Evolutionary conservation across 225 moss, liverwort and hornwort genomes (phyloP), one percentile per base, ranked within the genome.

Genomic region (Polytrichum commune): DNA sequence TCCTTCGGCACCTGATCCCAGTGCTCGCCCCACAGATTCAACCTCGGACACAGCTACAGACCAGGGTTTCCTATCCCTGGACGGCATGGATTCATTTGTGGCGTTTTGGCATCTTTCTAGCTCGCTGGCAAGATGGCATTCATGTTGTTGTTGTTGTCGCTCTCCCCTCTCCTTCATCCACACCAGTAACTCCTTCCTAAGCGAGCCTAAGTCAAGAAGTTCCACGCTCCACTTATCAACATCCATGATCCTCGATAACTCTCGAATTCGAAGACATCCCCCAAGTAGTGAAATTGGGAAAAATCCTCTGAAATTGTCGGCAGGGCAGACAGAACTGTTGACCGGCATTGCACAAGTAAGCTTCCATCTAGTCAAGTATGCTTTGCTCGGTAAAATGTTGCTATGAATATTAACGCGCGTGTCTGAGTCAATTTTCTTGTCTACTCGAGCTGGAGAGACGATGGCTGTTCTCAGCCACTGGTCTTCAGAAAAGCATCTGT

Each of bases 331-430:
- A 32, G 32, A 32, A 32, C 7, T 7, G 32, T 32, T 1, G 32
- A 32, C 32, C 1, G 2, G n/a, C 32, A 29, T 4, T 19, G 65
- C 26, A 10, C 30, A 6, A 71, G 18, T 57, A 25, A 25, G 7
- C 24, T 4, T 23, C 8, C 62, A 18, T 62, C 13, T 23, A 30
- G 13, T 24, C 61, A 62, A 62, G 26, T 62, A 71, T 26, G 19
- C 33, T 71, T 62, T 38, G 5, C 71, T 29, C 62, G 71, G 71
- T 62, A 71, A 57, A 16, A 71, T 26, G 53, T 71, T 71, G 46
- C 62, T 71, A 60, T 20, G 71, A 24, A 71, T 62, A 19, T 18
- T 19, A 1, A 71, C 19, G 24, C 32, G 6, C 32, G 6, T 6
- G 32, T 32, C 32, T 6, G 32, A 32, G 32, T 32, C 32, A 32